A percentile compares a stretch with the other conserved stretches of the same genome.
phyloP scores from a whole-genome alignment of 23 red algal species.

The Agarophyton chilense region DNA sequence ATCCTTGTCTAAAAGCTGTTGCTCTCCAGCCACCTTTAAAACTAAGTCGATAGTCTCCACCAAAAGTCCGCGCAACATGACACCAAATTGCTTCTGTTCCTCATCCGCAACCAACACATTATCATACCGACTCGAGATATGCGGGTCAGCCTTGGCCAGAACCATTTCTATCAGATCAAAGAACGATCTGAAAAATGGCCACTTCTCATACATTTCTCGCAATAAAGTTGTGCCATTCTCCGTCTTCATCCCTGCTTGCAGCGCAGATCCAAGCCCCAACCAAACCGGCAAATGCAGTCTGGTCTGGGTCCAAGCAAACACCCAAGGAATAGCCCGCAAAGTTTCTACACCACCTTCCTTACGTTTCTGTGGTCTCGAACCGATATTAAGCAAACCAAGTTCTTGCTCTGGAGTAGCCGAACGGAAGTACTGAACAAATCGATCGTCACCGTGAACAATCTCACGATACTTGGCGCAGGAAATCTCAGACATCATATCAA shows the following conservation, averaged over 20 bases:
- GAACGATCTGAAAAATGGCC: constrained; percentile 98
- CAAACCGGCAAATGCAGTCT: constrained; percentile 96
- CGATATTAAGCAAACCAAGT: constrained; percentile 96
- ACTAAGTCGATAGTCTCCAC: constrained; percentile 82
- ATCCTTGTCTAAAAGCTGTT: constrained; percentile 95
- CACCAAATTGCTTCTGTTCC: constrained; percentile 81
- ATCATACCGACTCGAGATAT: constrained; percentile 95
- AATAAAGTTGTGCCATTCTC: constrained; percentile 50
- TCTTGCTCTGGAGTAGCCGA: constrained; percentile 97
- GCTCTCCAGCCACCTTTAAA: constrained; percentile 81
- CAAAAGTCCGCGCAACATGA: constrained; percentile 76
- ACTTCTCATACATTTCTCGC: constrained; percentile 84
- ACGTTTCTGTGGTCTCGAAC: constrained; percentile 96
- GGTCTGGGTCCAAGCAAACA: constrained; percentile 99
- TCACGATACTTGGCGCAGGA: constrained; percentile 90
- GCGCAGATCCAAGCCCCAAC: constrained; percentile 89
- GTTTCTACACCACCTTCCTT: constrained; percentile 99
- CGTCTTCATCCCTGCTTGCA: constrained; percentile 59
- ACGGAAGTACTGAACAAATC: constrained; percentile 98
- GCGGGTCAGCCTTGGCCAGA: constrained; percentile 90
- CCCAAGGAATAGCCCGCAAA: constrained; percentile 99
- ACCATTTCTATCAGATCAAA: constrained; percentile 99
- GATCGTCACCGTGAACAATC: constrained; percentile 86
- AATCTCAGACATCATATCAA: constrained; percentile 85
- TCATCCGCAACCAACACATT: constrained; percentile 76